These are phyloP conservation scores for Wickerhamomyces subpelliculosus DNA, from an alignment of 805 yeast genomes.

Conservation along the genomic window DNA sequence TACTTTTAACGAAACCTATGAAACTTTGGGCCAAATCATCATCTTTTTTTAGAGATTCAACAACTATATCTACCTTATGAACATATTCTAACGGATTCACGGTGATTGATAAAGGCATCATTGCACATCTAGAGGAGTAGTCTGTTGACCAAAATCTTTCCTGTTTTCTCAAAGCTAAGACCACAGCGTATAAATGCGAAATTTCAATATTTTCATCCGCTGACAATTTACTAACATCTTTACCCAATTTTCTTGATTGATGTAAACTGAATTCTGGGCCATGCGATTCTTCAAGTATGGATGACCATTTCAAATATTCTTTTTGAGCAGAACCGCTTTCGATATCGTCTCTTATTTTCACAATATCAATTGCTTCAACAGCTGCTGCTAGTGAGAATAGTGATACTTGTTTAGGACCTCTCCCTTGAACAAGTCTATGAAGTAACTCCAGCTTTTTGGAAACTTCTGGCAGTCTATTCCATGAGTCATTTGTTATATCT, in stretches of 20 bases:
- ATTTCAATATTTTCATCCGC: constrained; percentile 13
- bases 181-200: constrained; percentile 34
- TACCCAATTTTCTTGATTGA: constrained; percentile 10
- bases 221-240: constrained; percentile 7
- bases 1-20: constrained; percentile 11
- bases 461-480: constrained; percentile 31
- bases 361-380: constrained; percentile 26
- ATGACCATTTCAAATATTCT: constrained; percentile 22
- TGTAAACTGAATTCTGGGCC: constrained; percentile 23
- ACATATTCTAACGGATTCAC: constrained; percentile 34
- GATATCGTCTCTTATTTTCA: constrained; percentile 13
- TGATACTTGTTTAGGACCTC: constrained; percentile 35
- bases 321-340: constrained; percentile 12
- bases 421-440: constrained; percentile 36
- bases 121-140: constrained; percentile 23
- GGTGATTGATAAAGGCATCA: constrained; percentile 36
- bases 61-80: constrained; percentile 26
- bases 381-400: constrained; percentile 31
- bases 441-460: constrained; percentile 36
- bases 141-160: constrained; percentile 37
- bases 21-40: constrained; percentile 20
- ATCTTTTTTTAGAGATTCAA: constrained; percentile 22
- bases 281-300: constrained; percentile 10
- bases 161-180: constrained; percentile 44
- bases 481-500: constrained; percentile 32